A percentile compares a stretch with the other conserved stretches of the same genome.
Evolutionary conservation across 2,329 filamentous ascomycete genomes (phyloP).

Genomic region (Neofusicoccum umdonicola): DNA sequence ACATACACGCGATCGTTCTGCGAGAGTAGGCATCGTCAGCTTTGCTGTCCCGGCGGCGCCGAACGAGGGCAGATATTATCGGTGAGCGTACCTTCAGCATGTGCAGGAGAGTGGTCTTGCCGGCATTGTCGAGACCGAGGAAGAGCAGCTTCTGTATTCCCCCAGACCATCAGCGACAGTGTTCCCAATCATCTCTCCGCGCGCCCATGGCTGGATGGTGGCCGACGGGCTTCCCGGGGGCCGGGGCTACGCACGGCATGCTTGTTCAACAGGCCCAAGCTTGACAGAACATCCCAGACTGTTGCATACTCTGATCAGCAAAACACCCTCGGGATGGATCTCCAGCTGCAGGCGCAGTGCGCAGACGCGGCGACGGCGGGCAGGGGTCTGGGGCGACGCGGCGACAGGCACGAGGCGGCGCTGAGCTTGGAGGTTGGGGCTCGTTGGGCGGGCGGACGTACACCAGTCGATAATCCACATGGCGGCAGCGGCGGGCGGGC

Average conservation of each 20-base stretch:
- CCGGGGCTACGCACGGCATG: conserved; percentile 55
- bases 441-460: background rate
- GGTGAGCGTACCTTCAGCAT: conserved; percentile 68
- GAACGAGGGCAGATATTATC: background rate
- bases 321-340: background rate
- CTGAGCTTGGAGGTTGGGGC: background rate
- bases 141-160: conserved; percentile 50
- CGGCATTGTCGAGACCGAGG: conserved; percentile 88
- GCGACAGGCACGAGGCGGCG: conserved; percentile 12
- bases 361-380: background rate
- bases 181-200: background rate
- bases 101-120: conserved; percentile 90
- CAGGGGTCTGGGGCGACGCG: background rate
- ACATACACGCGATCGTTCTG: conserved; percentile 69
- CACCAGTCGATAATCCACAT: conserved; percentile 97
- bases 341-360: background rate
- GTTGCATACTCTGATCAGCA: conserved; percentile 21
- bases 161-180: background rate
- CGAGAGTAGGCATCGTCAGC: background rate
- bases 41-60: background rate
- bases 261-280: conserved; percentile 87
- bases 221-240: background rate
- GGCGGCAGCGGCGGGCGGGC: conserved; percentile 27
- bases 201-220: background rate
- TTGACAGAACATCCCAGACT: conserved; percentile 90